Evolutionary conservation across 306 rosid species (phyloP).

Genomic region (Albizia julibrissin): DNA sequence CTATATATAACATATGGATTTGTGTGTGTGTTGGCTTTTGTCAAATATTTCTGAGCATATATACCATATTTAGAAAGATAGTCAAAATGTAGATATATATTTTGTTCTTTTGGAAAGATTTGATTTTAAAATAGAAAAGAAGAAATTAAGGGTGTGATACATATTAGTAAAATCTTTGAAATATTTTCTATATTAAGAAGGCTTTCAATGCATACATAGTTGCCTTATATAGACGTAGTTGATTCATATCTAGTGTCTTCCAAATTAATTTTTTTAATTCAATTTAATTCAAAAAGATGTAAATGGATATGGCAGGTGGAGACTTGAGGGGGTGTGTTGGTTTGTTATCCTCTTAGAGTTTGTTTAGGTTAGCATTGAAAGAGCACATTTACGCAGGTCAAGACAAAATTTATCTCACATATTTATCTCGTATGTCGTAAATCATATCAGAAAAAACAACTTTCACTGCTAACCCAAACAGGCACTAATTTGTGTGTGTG

Average conservation of each 20-base stretch:
- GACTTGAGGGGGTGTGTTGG: neutral
- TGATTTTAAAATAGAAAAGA: constrained; percentile 32
- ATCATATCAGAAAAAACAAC: too few relatives aligned
- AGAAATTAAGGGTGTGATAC: constrained; percentile 32
- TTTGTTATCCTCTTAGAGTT: neutral
- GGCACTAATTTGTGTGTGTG: neutral
- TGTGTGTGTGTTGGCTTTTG: constrained; percentile 3
- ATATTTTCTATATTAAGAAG: constrained; percentile 19
- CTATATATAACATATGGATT: neutral
- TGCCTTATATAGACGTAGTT: constrained; percentile 16
- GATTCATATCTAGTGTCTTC: neutral
- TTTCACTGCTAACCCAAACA: too few relatives aligned
- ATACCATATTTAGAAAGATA: neutral
- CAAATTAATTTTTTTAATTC: neutral
- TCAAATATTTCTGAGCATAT: constrained; percentile 22
- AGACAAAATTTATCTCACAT: too few relatives aligned
- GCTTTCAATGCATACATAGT: constrained; percentile 30
- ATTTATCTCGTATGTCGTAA: too few relatives aligned
- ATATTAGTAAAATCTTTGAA: constrained; percentile 32
- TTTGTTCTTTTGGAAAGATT: constrained; percentile 26
- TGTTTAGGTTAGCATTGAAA: too few relatives aligned
- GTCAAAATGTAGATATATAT: neutral
- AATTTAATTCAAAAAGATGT: constrained; percentile 14
- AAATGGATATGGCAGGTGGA: neutral
- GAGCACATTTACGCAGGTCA: too few relatives aligned